Conservation (phyloP, 805 yeast species). For the Tetrapisispora fleetii region DNA sequence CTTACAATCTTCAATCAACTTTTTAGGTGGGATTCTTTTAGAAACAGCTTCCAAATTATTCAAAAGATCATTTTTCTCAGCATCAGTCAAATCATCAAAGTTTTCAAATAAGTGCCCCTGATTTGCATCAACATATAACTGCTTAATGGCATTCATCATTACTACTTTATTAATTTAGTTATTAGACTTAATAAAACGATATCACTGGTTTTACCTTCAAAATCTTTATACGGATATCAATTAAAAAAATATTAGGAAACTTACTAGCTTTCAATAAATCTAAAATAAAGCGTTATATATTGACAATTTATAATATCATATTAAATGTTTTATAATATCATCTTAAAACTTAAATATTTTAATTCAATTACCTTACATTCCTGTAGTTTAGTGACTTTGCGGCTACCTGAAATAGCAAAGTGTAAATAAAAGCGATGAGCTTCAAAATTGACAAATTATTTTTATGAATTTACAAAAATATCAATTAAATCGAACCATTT, state of each 20-base stretch:
- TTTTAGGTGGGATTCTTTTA: conserved; percentile 11
- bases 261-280: too few species aligned
- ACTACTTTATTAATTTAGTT: neutral
- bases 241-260: too few species aligned
- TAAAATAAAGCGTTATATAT: too few species aligned
- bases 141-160: conserved; percentile 9
- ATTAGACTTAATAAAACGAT: neutral
- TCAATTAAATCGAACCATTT: neutral
- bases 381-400: neutral
- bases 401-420: neutral
- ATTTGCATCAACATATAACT: conserved; percentile 36
- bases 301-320: too few species aligned
- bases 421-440: conserved; percentile 2
- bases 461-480: neutral
- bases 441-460: neutral
- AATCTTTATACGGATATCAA: too few species aligned
- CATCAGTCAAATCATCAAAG: conserved; percentile 32
- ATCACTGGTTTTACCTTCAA: neutral
- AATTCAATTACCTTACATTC: neutral
- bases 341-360: neutral
- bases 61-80: conserved; percentile 31
- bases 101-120: conserved; percentile 46
- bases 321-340: too few species aligned
- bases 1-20: conserved; percentile 31
- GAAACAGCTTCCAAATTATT: conserved; percentile 21